A percentile compares a stretch with the other conserved stretches of the same genome.
Evolutionary conservation across 208 protist genomes (phyloP).

Genomic region (Leishmania tarentolae): DNA sequence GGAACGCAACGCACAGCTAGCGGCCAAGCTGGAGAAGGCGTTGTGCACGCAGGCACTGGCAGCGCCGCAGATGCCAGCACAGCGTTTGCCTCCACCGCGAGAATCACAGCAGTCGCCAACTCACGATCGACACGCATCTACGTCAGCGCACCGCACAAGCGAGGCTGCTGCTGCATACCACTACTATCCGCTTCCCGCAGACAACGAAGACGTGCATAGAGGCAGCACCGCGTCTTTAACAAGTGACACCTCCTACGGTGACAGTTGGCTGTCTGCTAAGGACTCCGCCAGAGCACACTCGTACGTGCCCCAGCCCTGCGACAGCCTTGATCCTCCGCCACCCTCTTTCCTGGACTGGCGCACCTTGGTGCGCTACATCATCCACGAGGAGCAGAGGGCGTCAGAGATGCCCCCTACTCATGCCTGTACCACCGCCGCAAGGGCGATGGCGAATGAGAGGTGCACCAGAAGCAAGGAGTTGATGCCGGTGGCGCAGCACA

Average conservation of each 20-base stretch:
- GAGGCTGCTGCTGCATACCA: neutral
- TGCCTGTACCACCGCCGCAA: neutral
- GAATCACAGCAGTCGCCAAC: neutral
- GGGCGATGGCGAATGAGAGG: neutral
- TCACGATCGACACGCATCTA: neutral
- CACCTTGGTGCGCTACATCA: constrained; percentile 37
- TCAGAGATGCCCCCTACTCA: neutral
- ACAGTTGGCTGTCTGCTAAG: neutral
- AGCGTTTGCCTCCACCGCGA: neutral
- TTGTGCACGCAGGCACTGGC: constrained; percentile 10
- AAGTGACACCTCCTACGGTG: constrained; percentile 8
- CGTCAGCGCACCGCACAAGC: constrained; percentile 8
- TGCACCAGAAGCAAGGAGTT: neutral
- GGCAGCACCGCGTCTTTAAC: constrained; percentile 9
- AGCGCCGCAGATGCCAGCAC: neutral
- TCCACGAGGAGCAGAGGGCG: constrained; percentile 23
- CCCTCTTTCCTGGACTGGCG: constrained; percentile 30
- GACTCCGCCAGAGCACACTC: neutral
- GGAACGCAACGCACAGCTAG: constrained; percentile 35
- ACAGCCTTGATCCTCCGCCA: constrained; percentile 3
- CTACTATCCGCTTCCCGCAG: neutral
- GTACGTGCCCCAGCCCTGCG: constrained; percentile 1
- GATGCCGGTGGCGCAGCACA: neutral
- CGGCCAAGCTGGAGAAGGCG: constrained; percentile 39
- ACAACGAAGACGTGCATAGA: neutral